Evolutionary conservation across 208 protist species (phyloP).

Genomic region (Acanthamoeba quina): DNA sequence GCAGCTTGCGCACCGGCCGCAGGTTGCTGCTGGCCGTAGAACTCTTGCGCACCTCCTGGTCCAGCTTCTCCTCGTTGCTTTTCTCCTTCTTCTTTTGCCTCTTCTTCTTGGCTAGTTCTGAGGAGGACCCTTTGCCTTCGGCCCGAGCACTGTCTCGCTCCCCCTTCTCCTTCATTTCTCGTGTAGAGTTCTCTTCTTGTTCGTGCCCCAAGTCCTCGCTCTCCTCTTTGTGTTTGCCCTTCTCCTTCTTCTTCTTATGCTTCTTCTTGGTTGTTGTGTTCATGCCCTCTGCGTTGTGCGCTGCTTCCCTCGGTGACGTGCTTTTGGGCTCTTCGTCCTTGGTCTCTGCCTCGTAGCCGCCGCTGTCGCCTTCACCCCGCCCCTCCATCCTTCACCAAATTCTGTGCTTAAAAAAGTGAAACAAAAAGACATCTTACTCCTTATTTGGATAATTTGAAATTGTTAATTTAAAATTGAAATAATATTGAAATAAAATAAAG

Average conservation of each 20-base stretch:
- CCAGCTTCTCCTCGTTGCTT: background rate
- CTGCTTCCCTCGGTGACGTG: too few relatives aligned
- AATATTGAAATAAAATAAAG: too few relatives aligned
- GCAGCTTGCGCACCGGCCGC: conserved; percentile 15
- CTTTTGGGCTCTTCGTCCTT: too few relatives aligned
- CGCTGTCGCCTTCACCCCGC: background rate
- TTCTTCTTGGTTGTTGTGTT: background rate
- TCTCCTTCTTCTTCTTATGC: background rate
- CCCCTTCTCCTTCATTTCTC: too few relatives aligned
- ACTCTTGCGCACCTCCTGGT: background rate
- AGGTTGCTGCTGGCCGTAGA: background rate
- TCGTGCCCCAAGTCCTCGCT: background rate
- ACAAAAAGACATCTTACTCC: too few relatives aligned
- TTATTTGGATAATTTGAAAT: too few relatives aligned
- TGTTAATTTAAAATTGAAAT: too few relatives aligned
- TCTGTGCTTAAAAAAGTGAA: too few relatives aligned
- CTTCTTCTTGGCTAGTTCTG: background rate
- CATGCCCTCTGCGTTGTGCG: background rate
- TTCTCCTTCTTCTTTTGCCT: background rate
- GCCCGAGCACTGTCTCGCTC: too few relatives aligned
- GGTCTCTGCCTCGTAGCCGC: background rate
- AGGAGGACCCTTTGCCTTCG: too few relatives aligned
- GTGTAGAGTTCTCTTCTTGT: background rate
- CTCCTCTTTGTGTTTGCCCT: too few relatives aligned
- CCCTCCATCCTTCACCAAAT: background rate